These are phyloP conservation scores for Mimosa bimucronata DNA, from an alignment of 306 rosid species.

Conservation along the genomic window DNA sequence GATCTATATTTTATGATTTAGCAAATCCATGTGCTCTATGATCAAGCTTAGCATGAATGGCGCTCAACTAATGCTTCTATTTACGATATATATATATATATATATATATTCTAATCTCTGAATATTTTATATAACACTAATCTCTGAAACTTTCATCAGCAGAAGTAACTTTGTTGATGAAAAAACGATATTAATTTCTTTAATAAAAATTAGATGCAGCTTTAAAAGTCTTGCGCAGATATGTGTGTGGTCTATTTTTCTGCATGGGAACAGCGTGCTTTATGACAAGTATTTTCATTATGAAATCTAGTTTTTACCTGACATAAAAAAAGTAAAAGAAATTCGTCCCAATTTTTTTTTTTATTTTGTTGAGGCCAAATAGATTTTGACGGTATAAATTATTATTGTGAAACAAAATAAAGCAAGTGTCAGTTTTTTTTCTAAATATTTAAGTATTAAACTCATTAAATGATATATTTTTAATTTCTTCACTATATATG, in stretches of 20 bases:
- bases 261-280: neutral
- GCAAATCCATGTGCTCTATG: neutral
- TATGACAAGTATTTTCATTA: neutral
- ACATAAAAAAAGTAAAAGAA: neutral
- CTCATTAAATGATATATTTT: neutral
- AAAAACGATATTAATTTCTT: neutral
- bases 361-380: no score
- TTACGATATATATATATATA: no score
- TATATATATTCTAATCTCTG: no score
- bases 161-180: neutral
- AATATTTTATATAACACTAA: no score
- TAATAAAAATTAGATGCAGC: neutral
- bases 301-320: no score
- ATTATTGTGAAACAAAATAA: neutral
- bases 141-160: neutral
- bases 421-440: neutral
- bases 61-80: constrained; percentile 11
- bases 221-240: neutral
- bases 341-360: neutral
- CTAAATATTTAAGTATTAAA: no score
- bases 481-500: neutral
- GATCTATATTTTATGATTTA: constrained; percentile 1
- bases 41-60: neutral
- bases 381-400: neutral
- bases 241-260: no score